Percentiles rank a stretch among this genome's conserved stretches.
Evolutionary conservation across 139 green algal genomes (phyloP).

Genomic region (Chlorella sp.): DNA sequence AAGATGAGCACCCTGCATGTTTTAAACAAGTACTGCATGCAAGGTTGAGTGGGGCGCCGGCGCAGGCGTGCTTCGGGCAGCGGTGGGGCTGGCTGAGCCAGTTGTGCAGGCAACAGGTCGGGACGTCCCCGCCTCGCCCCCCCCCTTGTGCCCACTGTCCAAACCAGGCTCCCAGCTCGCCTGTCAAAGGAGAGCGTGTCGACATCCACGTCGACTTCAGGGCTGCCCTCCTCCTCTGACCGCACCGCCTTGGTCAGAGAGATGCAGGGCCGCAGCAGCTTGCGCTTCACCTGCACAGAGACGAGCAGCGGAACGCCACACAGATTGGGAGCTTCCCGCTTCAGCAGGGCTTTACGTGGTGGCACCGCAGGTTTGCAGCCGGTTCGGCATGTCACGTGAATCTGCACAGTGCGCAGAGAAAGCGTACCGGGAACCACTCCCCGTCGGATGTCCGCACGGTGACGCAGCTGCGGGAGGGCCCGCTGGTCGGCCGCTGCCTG

Average conservation of each 20-base stretch:
- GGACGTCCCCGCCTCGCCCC: too few relatives aligned
- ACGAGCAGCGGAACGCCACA: too few relatives aligned
- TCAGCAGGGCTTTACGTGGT: too few relatives aligned
- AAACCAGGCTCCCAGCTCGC: background rate
- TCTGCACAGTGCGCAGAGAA: too few relatives aligned
- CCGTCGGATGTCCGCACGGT: slow-evolving; percentile 58
- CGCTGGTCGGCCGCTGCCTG: background rate
- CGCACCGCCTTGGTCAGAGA: slow-evolving; percentile 60
- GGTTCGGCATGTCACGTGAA: too few relatives aligned
- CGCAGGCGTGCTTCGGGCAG: too few relatives aligned
- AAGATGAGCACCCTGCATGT: slow-evolving; percentile 63
- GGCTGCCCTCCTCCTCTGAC: background rate
- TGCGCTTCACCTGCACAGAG: slow-evolving; percentile 43
- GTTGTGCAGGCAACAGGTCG: too few relatives aligned
- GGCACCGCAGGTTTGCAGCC: too few relatives aligned
- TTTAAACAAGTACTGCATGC: too few relatives aligned
- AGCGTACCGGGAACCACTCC: slow-evolving; percentile 55
- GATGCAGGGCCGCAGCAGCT: slow-evolving; percentile 74
- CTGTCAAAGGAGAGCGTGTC: slow-evolving; percentile 77
- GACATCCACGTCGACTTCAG: slow-evolving; percentile 51
- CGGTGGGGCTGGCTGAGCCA: too few relatives aligned
- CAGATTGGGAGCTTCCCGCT: too few relatives aligned
- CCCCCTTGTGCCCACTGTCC: background rate
- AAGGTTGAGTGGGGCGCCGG: too few relatives aligned
- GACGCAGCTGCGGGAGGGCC: slow-evolving; percentile 26